Evolutionary conservation across 1,284 basidiomycete genomes (phyloP).

Genomic region (Heterobasidion irregulare): DNA sequence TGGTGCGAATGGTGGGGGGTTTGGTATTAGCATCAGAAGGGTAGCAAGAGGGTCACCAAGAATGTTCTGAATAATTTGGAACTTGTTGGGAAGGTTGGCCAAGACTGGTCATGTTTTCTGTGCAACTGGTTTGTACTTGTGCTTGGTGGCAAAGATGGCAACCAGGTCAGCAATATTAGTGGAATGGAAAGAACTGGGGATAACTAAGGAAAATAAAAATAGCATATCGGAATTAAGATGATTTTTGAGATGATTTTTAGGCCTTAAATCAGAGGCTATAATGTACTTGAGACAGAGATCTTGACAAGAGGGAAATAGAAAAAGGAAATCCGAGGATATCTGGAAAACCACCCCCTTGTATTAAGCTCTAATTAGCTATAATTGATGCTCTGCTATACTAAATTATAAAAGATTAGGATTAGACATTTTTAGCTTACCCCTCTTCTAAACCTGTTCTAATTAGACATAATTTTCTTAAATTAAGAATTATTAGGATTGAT

Average conservation of each 20-base stretch:
- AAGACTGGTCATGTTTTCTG: neutral
- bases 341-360: no score
- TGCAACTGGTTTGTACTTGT: neutral
- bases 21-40: neutral
- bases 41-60: neutral
- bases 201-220: neutral
- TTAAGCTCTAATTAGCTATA: no score
- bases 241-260: no score
- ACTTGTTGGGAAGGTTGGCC: neutral
- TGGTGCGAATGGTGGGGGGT: neutral
- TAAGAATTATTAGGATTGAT: no score
- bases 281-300: neutral
- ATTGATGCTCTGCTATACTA: no score
- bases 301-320: neutral
- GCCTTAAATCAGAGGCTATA: neutral
- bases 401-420: no score
- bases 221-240: neutral
- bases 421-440: no score
- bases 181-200: neutral
- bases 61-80: neutral
- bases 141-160: neutral
- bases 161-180: neutral
- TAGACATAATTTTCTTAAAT: no score
- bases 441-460: no score
- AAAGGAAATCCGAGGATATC: neutral